phyloP scores from a whole-genome alignment of 2,329 filamentous ascomycete species.

The Colletotrichum eleusines region DNA sequence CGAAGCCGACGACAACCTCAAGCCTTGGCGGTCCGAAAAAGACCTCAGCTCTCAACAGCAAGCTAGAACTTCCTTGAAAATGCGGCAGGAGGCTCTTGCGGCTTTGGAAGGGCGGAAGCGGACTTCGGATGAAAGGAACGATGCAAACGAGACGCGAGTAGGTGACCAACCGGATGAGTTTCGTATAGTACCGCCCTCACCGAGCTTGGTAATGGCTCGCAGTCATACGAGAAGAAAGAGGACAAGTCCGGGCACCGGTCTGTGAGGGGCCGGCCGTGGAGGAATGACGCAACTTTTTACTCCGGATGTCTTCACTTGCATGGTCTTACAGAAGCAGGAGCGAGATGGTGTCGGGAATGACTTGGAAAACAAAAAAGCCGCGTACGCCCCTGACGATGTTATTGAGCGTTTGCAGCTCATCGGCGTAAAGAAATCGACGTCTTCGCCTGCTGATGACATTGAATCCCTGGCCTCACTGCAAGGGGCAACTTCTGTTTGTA shows the following conservation, averaged over 20 bases:
- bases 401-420: slow-evolving; percentile 17
- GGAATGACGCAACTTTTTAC: not conserved
- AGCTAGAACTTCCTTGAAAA: no score
- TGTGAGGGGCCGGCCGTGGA: not conserved
- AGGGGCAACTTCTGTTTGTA: slow-evolving; percentile 11
- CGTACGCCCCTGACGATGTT: slow-evolving; percentile 6
- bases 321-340: not conserved
- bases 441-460: slow-evolving; percentile 3
- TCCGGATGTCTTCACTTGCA: not conserved
- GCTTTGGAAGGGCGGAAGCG: not conserved
- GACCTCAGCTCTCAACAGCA: not conserved
- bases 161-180: not conserved
- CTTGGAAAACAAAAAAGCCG: not conserved
- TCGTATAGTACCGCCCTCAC: not conserved
- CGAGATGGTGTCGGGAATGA: slow-evolving; percentile 3
- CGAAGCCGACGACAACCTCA: slow-evolving; percentile 4
- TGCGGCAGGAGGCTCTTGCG: slow-evolving; percentile 4
- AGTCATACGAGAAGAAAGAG: not conserved
- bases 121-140: not conserved
- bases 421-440: slow-evolving; percentile 11
- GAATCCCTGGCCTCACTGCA: not conserved
- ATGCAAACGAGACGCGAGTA: not conserved
- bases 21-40: not conserved
- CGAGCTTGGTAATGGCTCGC: not conserved
- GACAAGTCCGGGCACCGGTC: not conserved